Evolutionary conservation across 2,329 filamentous ascomycete species (phyloP), one percentile per base, ranked within the genome.

Genomic region (Stromatinia cepivora): DNA sequence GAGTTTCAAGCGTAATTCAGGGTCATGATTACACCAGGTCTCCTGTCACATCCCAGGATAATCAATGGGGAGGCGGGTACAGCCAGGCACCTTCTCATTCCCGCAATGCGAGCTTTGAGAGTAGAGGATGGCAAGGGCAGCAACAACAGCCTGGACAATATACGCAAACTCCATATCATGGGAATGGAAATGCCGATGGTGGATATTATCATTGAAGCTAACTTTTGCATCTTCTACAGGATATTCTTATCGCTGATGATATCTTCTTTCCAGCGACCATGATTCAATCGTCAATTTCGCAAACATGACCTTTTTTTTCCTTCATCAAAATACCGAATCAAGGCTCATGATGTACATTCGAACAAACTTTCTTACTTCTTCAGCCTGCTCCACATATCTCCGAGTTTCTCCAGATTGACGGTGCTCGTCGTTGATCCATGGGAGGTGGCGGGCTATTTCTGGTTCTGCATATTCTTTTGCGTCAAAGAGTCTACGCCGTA

Each of bases 191-290:
- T 52, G 15, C 31, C 61, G 52, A 64, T 66, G 59, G 62, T 52
- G 67, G 67, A 66, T 69, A 69, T 69, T 69, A 57, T 66, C 67
- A 66, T 69, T 66, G 62, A 69, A 50, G 66, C 67, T 69, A 66
- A 69, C 53, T 63, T 63, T 31, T 69, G 48, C 20, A 28, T 69
- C 22, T 64, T 64, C 10, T 28, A 31, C 66, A 71, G 70, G 70
- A 56, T 71, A 71, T 52, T 57, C 67, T 46, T 39, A 53, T 62
- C 70, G 70, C 58, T 71, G 42, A 69, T 61, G 28, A 73, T 61
- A 69, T 31, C 25, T 13, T 22, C 20, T 46, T 34, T 39, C 15
- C 22, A 48, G n/a, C 39, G 63, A 45, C n/a, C 25, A 45, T 58
- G 25, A 54, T 66, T 20, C 25, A 20, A 56, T 52, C 10, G 10